Base-by-base conservation (phyloP, 2,329 filamentous ascomycete species). In the Zasmidium citrigriseum region DNA sequence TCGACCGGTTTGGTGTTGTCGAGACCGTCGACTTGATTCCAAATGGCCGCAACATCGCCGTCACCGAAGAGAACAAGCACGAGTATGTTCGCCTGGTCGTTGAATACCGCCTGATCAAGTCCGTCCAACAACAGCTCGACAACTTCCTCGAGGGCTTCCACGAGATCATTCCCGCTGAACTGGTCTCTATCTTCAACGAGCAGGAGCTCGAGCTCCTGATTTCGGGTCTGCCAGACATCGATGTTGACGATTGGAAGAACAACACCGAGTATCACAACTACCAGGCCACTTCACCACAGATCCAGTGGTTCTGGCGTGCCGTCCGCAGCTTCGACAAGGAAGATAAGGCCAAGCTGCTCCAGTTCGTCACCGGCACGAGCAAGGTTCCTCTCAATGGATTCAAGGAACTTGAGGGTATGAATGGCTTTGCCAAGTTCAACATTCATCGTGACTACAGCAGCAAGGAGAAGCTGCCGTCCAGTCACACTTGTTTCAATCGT, bases 251-350 rank as follows among this genome's bases (percentile, higher is more conserved):
- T 77, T 99, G 95, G 95, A 97, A 96, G 84, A 92, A 90, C 77
- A 96, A 97, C 77, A 96, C 93, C 1, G 96, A 99, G 73, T 98
- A 99, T 70, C 93, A 98, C 77, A 98, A 98, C 76, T 99, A 99
- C 79, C 91, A 86, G 3, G 89, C 91, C 27, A 93, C 93, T 0
- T 97, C 95, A 2, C 90, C 91, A 46, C 96, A 99, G 74, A 96
- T 99, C 59, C 93, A 98, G 75, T 99, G 95, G 95, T 99, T 99
- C 86, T 99, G 95, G 95, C 89, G 96, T 70, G 95, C 95, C 23
- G 87, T 99, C 46, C 88, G 95, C 68, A 96, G 93, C 3, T 99
- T 97, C 72, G 96, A 98, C 80, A 98, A 98, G 79, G 96, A 99
- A 79, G 96, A 99, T 78, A 90, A 91, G 60, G 95, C 95, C 68